Evolutionary conservation across 1,284 basidiomycete genomes (phyloP).

Genomic region (Heterobasidion occidentale): DNA sequence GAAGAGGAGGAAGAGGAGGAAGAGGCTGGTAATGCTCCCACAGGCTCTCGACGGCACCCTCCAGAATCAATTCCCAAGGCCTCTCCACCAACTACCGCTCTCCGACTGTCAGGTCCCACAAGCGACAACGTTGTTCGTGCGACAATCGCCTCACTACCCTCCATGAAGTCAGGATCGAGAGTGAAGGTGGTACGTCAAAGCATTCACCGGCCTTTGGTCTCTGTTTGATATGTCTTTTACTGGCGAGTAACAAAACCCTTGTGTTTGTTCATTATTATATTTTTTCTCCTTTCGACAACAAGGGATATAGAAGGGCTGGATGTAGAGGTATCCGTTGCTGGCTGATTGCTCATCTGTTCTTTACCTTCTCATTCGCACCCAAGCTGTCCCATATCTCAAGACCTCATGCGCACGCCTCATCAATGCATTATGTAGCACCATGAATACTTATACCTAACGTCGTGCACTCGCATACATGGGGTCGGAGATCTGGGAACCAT

Average conservation of each 20-base stretch:
- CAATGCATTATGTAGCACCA: too few species aligned
- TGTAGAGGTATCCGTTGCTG: not conserved
- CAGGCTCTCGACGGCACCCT: slow-evolving; percentile 24
- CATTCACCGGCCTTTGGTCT: not conserved
- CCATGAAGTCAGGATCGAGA: slow-evolving; percentile 22
- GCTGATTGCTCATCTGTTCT: too few species aligned
- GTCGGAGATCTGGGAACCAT: not conserved
- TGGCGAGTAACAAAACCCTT: not conserved
- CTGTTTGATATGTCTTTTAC: not conserved
- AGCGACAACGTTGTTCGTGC: not conserved
- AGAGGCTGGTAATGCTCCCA: slow-evolving; percentile 35
- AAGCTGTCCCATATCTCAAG: too few species aligned
- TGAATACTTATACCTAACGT: too few species aligned
- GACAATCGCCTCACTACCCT: not conserved
- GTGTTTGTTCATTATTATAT: not conserved
- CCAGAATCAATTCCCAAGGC: slow-evolving; percentile 7
- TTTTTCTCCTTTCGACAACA: not conserved
- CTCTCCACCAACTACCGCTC: slow-evolving; percentile 1
- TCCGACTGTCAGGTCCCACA: not conserved
- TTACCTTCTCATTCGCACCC: too few species aligned
- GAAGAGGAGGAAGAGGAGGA: slow-evolving; percentile 46
- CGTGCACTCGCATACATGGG: too few species aligned
- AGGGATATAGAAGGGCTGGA: not conserved
- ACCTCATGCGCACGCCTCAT: too few species aligned
- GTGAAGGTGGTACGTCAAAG: slow-evolving; percentile 39